A percentile compares a stretch with the other conserved stretches of the same genome.
phyloP scores from a whole-genome alignment of 495 filamentous ascomycete species.

The Penicillium canariense region DNA sequence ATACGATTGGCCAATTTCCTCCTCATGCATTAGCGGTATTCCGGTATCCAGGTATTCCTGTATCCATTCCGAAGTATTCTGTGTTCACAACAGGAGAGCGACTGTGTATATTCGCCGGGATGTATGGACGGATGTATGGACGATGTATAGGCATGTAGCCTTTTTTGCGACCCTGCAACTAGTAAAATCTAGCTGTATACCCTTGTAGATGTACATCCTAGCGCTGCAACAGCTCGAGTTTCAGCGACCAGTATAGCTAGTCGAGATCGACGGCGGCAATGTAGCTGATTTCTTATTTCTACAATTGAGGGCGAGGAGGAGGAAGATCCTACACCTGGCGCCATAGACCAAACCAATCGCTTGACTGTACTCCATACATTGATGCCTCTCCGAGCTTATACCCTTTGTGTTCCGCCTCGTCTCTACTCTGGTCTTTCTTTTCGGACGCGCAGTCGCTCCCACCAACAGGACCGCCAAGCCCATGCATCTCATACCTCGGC shows the following conservation, averaged over 20 bases:
- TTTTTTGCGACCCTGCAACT: neutral
- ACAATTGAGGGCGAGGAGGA: too few relatives aligned
- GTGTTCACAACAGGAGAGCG: too few relatives aligned
- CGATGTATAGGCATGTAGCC: conserved; percentile 1
- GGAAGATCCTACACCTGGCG: too few relatives aligned
- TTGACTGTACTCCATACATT: neutral
- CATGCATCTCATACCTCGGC: conserved; percentile 30
- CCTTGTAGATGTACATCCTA: neutral
- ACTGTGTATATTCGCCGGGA: too few relatives aligned
- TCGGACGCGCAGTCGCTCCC: neutral
- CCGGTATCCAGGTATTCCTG: neutral
- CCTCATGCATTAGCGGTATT: conserved; percentile 28
- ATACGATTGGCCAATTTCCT: conserved; percentile 25
- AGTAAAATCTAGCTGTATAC: neutral
- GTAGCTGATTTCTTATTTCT: too few relatives aligned
- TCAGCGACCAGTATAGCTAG: neutral
- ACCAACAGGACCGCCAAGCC: conserved; percentile 9
- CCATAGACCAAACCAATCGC: conserved; percentile 6
- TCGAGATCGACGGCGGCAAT: neutral
- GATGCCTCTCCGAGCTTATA: too few relatives aligned
- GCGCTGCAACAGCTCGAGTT: neutral
- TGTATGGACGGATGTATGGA: too few relatives aligned
- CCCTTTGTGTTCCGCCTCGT: too few relatives aligned
- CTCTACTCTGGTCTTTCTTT: neutral
- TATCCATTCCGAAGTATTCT: too few relatives aligned